Evolutionary conservation across 2,329 filamentous ascomycete genomes (phyloP).

Genomic region (Bipolaris sorokiniana): DNA sequence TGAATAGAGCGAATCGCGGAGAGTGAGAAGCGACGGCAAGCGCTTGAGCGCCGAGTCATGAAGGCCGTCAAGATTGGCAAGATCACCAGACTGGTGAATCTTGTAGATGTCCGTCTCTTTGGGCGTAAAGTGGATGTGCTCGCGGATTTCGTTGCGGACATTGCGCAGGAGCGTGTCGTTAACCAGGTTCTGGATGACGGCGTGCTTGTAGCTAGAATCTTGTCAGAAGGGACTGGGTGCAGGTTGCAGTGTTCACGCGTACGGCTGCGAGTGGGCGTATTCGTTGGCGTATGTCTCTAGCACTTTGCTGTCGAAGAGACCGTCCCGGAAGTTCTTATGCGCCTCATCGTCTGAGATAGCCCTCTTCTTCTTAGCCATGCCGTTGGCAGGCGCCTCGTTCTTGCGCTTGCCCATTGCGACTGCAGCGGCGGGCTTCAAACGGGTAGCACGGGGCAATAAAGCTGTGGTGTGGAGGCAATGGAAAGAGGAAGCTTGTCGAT

Average conservation of each 20-base stretch:
- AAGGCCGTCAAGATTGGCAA: slow-evolving; percentile 94
- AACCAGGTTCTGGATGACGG: slow-evolving; percentile 83
- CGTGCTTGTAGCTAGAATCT: slow-evolving; percentile 76
- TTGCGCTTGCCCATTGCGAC: slow-evolving; percentile 50
- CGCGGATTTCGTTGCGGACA: slow-evolving; percentile 86
- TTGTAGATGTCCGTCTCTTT: slow-evolving; percentile 99
- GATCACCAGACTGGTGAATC: slow-evolving; percentile 97
- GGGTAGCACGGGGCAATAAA: slow-evolving; percentile 24
- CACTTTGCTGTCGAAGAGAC: slow-evolving; percentile 48
- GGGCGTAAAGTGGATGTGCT: slow-evolving; percentile 92
- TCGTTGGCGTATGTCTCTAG: slow-evolving; percentile 43
- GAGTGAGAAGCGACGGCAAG: slow-evolving; percentile 83
- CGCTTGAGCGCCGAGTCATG: slow-evolving; percentile 84
- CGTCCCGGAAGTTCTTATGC: slow-evolving; percentile 47
- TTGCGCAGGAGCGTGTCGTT: slow-evolving; percentile 80
- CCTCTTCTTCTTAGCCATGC: slow-evolving; percentile 54
- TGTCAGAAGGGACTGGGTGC: slow-evolving; percentile 11
- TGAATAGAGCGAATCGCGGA: slow-evolving; percentile 96
- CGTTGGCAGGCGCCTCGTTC: slow-evolving; percentile 47
- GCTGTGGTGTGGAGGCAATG: slow-evolving; percentile 8
- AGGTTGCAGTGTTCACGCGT: slow-evolving; percentile 19
- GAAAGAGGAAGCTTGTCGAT: slow-evolving; percentile 10
- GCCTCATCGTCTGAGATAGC: slow-evolving; percentile 51
- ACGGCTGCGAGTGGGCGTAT: slow-evolving; percentile 51
- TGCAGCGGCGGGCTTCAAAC: slow-evolving; percentile 22